These are phyloP conservation scores for Flaveria bidentis DNA, from an alignment of 129 eudicot genomes.

Conservation along the genomic window DNA sequence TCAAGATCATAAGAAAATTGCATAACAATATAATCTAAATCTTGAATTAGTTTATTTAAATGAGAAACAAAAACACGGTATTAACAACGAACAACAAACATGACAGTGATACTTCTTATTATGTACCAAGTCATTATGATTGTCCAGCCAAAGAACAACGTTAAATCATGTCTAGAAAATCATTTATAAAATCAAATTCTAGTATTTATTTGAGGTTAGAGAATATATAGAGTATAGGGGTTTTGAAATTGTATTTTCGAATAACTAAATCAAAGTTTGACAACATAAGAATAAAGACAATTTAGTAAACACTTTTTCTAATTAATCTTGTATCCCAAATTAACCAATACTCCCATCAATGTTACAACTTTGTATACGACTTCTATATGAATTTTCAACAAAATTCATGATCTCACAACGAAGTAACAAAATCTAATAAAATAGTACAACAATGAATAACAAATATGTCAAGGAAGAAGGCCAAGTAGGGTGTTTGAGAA, in stretches of 20 bases:
- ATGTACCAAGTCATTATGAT: too few relatives aligned
- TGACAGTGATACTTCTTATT: too few relatives aligned
- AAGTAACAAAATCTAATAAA: background rate
- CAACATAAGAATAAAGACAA: background rate
- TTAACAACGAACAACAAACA: too few relatives aligned
- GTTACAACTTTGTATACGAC: background rate
- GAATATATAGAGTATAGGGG: too few relatives aligned
- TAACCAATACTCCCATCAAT: background rate
- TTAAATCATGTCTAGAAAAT: too few relatives aligned
- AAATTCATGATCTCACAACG: background rate
- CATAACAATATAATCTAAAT: background rate
- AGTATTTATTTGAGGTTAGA: too few relatives aligned
- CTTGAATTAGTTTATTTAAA: background rate
- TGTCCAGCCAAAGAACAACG: background rate
- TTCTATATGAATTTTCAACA: background rate
- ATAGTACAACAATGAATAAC: background rate
- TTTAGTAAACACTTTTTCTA: background rate
- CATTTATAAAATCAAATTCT: too few relatives aligned
- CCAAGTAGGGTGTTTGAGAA: conserved; percentile 49
- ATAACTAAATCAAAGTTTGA: background rate
- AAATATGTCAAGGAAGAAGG: conserved; percentile 40
- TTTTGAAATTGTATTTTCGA: too few relatives aligned
- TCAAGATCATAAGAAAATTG: background rate
- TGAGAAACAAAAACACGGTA: background rate
- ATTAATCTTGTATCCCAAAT: background rate